These are phyloP conservation scores for Solanum aculeatissimum DNA, from an alignment of 305 asterid genomes.

Conservation along the genomic window DNA sequence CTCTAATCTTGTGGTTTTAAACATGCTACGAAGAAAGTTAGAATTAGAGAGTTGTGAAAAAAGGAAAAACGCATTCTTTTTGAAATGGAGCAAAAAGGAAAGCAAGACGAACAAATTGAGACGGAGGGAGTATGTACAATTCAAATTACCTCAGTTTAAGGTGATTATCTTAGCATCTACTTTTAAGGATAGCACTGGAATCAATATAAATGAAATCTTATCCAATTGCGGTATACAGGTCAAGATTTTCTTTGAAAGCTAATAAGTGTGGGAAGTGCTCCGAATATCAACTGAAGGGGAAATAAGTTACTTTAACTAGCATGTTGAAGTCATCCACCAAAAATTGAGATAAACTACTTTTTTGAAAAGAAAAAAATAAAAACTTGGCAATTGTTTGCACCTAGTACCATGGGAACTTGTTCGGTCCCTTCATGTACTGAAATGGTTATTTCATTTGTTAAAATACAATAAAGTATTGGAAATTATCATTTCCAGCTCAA, in stretches of 20 bases:
- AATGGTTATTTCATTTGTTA: background rate
- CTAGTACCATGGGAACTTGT: background rate
- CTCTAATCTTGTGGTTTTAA: background rate
- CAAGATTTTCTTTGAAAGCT: background rate
- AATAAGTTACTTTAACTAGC: background rate
- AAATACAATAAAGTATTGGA: background rate
- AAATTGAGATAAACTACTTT: background rate
- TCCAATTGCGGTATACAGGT: background rate
- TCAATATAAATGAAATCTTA: background rate
- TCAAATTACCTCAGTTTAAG: background rate
- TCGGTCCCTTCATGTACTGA: background rate
- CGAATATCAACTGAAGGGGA: background rate
- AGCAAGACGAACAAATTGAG: background rate
- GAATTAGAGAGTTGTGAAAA: background rate
- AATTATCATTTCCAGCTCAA: background rate
- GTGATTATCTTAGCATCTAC: background rate
- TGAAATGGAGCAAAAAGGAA: background rate
- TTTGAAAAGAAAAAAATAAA: background rate
- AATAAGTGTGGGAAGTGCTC: background rate
- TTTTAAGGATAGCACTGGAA: background rate
- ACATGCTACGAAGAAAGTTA: background rate
- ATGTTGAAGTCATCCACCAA: background rate
- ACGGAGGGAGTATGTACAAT: background rate
- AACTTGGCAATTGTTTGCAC: background rate
- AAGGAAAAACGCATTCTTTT: too few relatives aligned